These are phyloP conservation scores for Rhizopus stolonifer DNA, from an alignment of 371 early-diverging fungal genomes.

Conservation along the genomic window DNA sequence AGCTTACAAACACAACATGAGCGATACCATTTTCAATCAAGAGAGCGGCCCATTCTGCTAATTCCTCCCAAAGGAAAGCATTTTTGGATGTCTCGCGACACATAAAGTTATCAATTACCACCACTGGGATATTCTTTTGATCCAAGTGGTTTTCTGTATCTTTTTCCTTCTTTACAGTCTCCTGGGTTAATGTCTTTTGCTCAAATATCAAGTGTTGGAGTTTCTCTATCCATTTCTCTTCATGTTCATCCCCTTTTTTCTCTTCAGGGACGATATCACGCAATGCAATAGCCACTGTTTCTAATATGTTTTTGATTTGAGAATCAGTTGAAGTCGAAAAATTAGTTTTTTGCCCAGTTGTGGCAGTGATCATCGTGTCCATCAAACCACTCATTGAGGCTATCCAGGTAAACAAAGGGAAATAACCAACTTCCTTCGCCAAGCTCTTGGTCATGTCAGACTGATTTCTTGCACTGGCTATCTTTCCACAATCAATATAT, in stretches of 20 bases:
- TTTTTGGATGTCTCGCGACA: slow-evolving; percentile 50
- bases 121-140: slow-evolving; percentile 70
- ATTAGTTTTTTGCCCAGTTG: slow-evolving; percentile 85
- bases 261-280: slow-evolving; percentile 22
- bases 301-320: slow-evolving; percentile 62
- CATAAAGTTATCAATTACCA: slow-evolving; percentile 89
- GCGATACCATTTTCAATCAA: slow-evolving; percentile 81
- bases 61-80: slow-evolving; percentile 61
- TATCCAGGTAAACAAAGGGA: slow-evolving; percentile 81
- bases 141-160: slow-evolving; percentile 14
- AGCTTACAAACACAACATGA: slow-evolving; percentile 86
- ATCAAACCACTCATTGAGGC: slow-evolving; percentile 67
- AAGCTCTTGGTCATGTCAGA: slow-evolving; percentile 64
- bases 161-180: background rate
- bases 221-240: background rate
- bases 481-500: slow-evolving; percentile 74
- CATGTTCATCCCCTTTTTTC: background rate
- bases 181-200: slow-evolving; percentile 18
- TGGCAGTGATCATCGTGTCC: slow-evolving; percentile 79
- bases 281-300: slow-evolving; percentile 56
- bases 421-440: slow-evolving; percentile 78
- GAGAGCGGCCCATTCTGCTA: slow-evolving; percentile 79
- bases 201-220: background rate
- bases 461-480: slow-evolving; percentile 73
- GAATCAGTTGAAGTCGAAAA: slow-evolving; percentile 59